Evolutionary conservation across 2,329 filamentous ascomycete genomes (phyloP).

Genomic region (Nannizziopsis barbatae): DNA sequence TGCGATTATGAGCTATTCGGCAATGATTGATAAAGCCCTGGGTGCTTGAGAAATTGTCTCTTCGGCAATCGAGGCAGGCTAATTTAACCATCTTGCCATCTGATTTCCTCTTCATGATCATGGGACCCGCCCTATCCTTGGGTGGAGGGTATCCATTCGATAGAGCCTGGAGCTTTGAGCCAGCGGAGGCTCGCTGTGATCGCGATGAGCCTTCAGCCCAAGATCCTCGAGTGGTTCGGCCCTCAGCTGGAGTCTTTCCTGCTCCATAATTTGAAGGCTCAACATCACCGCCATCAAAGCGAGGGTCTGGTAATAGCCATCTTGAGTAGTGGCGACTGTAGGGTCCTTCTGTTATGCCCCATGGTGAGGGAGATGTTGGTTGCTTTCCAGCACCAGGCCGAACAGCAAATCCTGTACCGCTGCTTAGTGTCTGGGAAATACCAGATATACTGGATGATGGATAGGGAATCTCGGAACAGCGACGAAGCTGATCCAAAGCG

Average conservation of each 20-base stretch:
- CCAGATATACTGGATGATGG: conserved; percentile 52
- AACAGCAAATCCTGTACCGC: conserved; percentile 62
- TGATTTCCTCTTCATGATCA: conserved; percentile 67
- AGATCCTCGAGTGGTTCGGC: conserved; percentile 68
- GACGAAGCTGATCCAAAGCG: conserved; percentile 82
- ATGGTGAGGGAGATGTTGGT: conserved; percentile 71
- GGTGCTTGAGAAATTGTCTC: conserved; percentile 88
- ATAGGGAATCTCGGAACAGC: conserved; percentile 85
- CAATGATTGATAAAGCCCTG: conserved; percentile 99
- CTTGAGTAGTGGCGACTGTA: conserved; percentile 90
- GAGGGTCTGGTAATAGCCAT: conserved; percentile 83
- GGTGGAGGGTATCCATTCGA: conserved; percentile 58
- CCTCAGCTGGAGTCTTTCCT: conserved; percentile 47
- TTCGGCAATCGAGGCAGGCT: conserved; percentile 75
- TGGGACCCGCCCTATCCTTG: conserved; percentile 74
- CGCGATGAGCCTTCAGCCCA: conserved; percentile 51
- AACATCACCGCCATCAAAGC: conserved; percentile 58
- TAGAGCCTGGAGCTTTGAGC: conserved; percentile 57
- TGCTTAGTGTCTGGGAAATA: conserved; percentile 57
- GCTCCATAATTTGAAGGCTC: conserved; percentile 20
- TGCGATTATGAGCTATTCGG: conserved; percentile 83
- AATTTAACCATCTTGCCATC: conserved; percentile 83
- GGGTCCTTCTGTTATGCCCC: conserved; percentile 81
- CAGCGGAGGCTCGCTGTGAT: conserved; percentile 47
- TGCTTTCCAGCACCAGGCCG: conserved; percentile 51